Base-by-base conservation (phyloP, 2,329 filamentous ascomycete genomes). In the Magnaporthiopsis poae region DNA sequence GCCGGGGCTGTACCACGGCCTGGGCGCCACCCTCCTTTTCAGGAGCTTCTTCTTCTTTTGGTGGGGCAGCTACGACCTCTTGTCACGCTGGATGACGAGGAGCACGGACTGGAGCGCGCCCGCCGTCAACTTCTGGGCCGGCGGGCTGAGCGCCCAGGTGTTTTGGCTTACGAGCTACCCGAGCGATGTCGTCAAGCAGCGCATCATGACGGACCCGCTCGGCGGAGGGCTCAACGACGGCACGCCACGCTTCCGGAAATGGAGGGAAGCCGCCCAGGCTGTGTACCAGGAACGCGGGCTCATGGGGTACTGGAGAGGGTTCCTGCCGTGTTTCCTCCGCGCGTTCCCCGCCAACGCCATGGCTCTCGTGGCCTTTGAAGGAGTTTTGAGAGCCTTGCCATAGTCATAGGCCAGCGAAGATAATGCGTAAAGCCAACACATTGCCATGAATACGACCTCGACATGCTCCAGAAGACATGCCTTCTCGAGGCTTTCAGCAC, bases 301-400 rank as follows among this genome's bases (percentile, higher is more conserved):
- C 79, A 89, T 79, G 74, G 95, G 92, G 0, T 98, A 92, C 76
- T 98, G 92, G 89, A 85, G 95, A 71, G 95, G 95, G 0, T 99
- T 99, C 73, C 73, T 96, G 73, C 95, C 95, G 1, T 98, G 94
- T 76, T 96, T 98, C 75, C 75, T 98, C 74, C 82, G 95, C 70
- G 95, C 95, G 3, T 98, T 98, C 76, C 95, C 95, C 18, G 94
- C 95, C 31, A 98, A 98, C 80, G 95, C 93, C 0, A 90, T 95
- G 86, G 94, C 95, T 1, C 78, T 98, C 74, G 87, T 97, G 66
- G 93, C 90, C 35, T 98, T 98, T 81, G 95, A 99, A 77, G 91
- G 89, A 2, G 90, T 95, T 65, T 94, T 96, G 90, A 86, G 92
- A 70, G 74, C 80, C 15, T 76, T 89, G 72, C 84, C 84, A 59